A percentile compares a stretch with the other conserved stretches of the same genome.
phyloP scores from a whole-genome alignment of 441 rosid genomes.

The Populus trichocarpa region DNA sequence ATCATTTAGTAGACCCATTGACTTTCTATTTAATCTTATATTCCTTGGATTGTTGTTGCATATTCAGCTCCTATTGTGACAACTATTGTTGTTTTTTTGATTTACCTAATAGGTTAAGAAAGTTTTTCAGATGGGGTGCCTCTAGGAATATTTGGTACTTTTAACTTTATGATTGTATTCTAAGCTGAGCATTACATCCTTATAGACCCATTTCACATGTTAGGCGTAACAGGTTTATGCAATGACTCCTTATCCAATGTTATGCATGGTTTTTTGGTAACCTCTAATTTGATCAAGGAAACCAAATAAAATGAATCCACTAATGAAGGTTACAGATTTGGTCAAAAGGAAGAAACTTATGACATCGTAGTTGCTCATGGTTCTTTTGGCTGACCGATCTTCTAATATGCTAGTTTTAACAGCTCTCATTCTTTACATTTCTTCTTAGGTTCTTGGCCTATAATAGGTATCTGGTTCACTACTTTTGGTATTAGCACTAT shows the following conservation, averaged over 20 bases:
- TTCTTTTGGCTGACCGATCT: constrained; percentile 11
- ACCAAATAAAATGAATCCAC: background rate
- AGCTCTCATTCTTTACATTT: too few species aligned
- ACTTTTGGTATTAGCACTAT: too few species aligned
- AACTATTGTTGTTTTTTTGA: constrained; percentile 6
- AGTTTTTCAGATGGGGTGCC: constrained; percentile 5
- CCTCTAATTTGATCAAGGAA: background rate
- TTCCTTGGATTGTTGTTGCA: too few species aligned
- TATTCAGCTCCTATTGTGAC: constrained; percentile 6
- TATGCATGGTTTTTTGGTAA: constrained; percentile 22
- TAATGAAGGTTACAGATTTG: background rate
- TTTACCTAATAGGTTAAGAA: constrained; percentile 15
- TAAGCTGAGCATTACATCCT: background rate
- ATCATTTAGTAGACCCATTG: too few species aligned
- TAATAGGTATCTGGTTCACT: too few species aligned
- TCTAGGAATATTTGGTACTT: background rate
- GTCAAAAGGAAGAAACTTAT: constrained; percentile 5
- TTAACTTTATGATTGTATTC: constrained; percentile 8
- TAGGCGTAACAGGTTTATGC: constrained; percentile 16
- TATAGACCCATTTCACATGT: background rate
- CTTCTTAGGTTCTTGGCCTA: too few species aligned
- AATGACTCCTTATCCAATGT: constrained; percentile 20
- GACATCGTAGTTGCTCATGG: background rate
- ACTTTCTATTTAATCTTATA: too few species aligned
- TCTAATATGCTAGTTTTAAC: background rate